Percentiles rank a stretch among this genome's conserved stretches.
These are phyloP conservation scores for Sphaerosporella brunnea DNA, from an alignment of 495 filamentous ascomycete species.

Conservation along the genomic window DNA sequence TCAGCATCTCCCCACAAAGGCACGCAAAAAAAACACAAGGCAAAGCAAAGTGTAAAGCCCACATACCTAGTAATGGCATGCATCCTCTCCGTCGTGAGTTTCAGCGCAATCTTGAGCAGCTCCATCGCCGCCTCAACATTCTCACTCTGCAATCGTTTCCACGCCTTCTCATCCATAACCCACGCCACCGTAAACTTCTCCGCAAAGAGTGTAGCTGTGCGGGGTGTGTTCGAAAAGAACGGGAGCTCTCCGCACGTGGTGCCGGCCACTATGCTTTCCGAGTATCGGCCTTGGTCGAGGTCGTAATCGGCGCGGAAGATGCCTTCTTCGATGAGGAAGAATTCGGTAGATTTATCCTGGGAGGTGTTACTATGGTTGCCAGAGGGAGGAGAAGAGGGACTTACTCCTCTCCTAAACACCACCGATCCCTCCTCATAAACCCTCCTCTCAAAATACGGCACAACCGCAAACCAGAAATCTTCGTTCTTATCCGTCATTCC, in stretches of 20 bases:
- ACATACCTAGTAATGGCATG: constrained; percentile 58
- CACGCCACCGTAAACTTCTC: constrained; percentile 71
- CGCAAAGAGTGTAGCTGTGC: constrained; percentile 69
- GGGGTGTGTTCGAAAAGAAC: constrained; percentile 76
- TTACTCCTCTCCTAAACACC: constrained; percentile 56
- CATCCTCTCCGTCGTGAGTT: constrained; percentile 29
- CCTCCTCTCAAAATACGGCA: constrained; percentile 50
- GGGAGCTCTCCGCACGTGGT: constrained; percentile 91
- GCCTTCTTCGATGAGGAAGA: constrained; percentile 82
- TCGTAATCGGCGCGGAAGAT: constrained; percentile 81
- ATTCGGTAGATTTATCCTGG: constrained; percentile 37
- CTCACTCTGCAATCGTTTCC: constrained; percentile 48
- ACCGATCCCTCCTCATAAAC: constrained; percentile 49
- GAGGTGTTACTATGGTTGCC: too few relatives aligned
- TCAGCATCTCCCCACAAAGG: background rate
- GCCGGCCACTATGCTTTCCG: constrained; percentile 76
- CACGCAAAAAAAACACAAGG: background rate
- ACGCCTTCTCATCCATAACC: constrained; percentile 51
- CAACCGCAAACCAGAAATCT: constrained; percentile 80
- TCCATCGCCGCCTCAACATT: constrained; percentile 66
- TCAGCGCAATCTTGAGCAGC: constrained; percentile 64
- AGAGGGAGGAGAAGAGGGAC: constrained; percentile 4
- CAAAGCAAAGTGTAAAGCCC: background rate
- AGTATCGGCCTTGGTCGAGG: constrained; percentile 70
- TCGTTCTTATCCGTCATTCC: constrained; percentile 67